Base-by-base conservation (phyloP, 2,329 filamentous ascomycete genomes). In the Fusarium newnesense region DNA sequence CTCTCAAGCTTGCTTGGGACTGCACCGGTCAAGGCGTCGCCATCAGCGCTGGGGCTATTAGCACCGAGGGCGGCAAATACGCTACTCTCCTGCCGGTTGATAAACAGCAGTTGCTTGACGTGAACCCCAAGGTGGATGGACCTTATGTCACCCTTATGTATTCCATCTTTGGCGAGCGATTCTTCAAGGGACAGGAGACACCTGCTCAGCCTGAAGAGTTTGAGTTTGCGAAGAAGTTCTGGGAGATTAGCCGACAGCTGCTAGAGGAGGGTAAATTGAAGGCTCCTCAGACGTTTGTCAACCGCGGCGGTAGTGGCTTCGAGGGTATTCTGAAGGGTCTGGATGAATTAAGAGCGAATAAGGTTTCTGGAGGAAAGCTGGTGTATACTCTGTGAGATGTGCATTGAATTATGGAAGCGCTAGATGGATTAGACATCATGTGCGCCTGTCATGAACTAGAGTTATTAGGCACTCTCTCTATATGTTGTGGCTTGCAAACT, bases 1-100 rank as follows among this genome's bases (percentile, higher is more conserved):
- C 43, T 13, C 73, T 80, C 15, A 70, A 61, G 42, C 69, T 77
- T 36, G 78, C 75, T 8, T 78, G 77, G 75, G 79, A 80, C 72
- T 58, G 70, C 67, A 69, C 66, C 15, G 63, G 4, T 1, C 32
- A 44, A 18, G 64, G 40, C 9, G 66, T 50, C 19, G 56, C 47
- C 18, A 44, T 52, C 11, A 26, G 56, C 21, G 66, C 66, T 32
- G 63, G 63, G 16, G 59, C 63, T 26, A 39, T 69, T 2, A 67
- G 56, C 19, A 44, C 36, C 9, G 37, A 67, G 7, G 66, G 66
- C 2, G 65, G 67, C 12, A 69, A 69, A 16, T 69, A 69, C 15
- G 64, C 58, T 6, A 46, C 67, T 4, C 37, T 69, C 8, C 24
- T 54, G 3, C 44, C 40, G 2, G 53, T 69, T 3, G 32, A 69